Conservation (phyloP, 1,284 basidiomycete species). For the Clitocybe nebularis region DNA sequence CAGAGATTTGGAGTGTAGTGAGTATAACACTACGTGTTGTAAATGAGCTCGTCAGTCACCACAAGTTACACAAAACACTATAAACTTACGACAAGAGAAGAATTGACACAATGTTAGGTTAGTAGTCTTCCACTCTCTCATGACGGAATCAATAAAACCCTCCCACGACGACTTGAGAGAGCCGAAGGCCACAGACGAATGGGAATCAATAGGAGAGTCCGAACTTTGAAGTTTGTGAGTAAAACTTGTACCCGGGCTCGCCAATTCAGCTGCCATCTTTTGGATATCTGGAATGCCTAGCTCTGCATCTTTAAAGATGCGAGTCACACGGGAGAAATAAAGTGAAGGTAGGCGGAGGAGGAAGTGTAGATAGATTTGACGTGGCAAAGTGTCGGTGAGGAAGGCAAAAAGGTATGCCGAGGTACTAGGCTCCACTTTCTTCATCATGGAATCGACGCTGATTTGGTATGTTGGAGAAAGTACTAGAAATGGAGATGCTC, state of each 20-base stretch:
- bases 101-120: slow-evolving; percentile 40
- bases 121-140: slow-evolving; percentile 41
- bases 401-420: too few species aligned
- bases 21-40: slow-evolving; percentile 56
- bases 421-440: too few species aligned
- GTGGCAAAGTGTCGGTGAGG: background rate
- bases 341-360: background rate
- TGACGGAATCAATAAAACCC: slow-evolving; percentile 35
- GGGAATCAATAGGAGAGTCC: background rate
- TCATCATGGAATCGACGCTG: too few species aligned
- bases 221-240: background rate
- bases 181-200: slow-evolving; percentile 6
- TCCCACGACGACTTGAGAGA: slow-evolving; percentile 34
- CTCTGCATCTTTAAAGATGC: slow-evolving; percentile 1
- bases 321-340: background rate
- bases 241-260: background rate
- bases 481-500: too few species aligned
- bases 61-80: slow-evolving; percentile 58
- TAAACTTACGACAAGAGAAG: slow-evolving; percentile 29
- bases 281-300: background rate
- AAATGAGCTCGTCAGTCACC: too few species aligned
- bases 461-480: too few species aligned
- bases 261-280: background rate
- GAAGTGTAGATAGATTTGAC: background rate
- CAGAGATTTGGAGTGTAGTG: slow-evolving; percentile 66